Conservation (phyloP, 2,329 filamentous ascomycete genomes). For the Diaporthe citrichinensis region DNA sequence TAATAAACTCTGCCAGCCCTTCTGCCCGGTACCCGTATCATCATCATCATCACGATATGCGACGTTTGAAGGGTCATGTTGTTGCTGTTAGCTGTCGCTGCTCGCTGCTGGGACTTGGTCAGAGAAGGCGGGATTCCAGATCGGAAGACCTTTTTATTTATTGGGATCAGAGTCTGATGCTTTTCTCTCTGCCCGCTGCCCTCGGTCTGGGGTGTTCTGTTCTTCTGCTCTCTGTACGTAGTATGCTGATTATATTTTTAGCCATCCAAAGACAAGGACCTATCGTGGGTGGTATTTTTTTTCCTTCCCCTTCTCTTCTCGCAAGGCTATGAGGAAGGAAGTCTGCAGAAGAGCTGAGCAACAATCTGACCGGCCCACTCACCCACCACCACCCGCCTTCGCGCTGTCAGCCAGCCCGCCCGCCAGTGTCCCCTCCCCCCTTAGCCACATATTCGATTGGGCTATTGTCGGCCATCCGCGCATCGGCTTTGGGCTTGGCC, state of each 20-base stretch:
- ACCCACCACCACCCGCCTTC: too few species aligned
- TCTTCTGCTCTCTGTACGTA: not conserved
- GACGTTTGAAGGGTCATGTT: not conserved
- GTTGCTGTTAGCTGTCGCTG: not conserved
- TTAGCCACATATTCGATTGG: constrained; percentile 23
- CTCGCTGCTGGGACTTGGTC: not conserved
- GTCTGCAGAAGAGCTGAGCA: not conserved
- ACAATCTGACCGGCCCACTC: not conserved
- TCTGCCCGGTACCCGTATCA: not conserved
- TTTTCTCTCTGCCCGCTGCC: not conserved
- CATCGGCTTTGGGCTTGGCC: constrained; percentile 5
- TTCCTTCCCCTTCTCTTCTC: too few species aligned
- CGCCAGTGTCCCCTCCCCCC: not conserved
- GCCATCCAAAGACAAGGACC: not conserved
- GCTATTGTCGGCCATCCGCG: constrained; percentile 5
- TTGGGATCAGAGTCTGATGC: not conserved
- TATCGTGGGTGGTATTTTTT: not conserved
- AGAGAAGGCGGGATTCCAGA: not conserved
- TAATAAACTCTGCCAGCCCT: not conserved
- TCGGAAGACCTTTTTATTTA: not conserved
- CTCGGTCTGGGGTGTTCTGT: not conserved
- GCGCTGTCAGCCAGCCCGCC: constrained; percentile 15
- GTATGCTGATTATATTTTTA: not conserved
- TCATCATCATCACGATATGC: not conserved
- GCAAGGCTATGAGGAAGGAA: not conserved